phyloP scores from a whole-genome alignment of 2,329 filamentous ascomycete species.

The Escovopsis weberi region DNA sequence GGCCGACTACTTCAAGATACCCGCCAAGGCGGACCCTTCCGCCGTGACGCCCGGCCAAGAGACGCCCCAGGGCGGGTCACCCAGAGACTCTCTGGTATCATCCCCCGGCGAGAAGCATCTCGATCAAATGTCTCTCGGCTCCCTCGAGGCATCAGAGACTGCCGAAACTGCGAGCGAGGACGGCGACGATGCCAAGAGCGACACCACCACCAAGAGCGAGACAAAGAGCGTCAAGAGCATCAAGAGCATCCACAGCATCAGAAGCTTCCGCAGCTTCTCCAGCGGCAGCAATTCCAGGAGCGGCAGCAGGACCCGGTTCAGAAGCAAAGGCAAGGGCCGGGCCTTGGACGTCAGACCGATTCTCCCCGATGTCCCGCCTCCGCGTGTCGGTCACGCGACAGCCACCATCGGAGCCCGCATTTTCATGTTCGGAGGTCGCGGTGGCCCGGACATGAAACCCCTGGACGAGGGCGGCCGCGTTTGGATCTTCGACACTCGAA shows the following conservation, averaged over 20 bases:
- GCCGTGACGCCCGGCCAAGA: constrained; percentile 8
- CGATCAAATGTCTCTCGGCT: constrained; percentile 26
- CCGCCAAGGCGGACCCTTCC: constrained; percentile 32
- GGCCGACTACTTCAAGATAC: constrained; percentile 45
- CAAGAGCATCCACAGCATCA: constrained; percentile 1
- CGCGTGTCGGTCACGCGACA: constrained; percentile 61
- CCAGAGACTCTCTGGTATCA: constrained; percentile 1
- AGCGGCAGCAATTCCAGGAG: constrained; percentile 2
- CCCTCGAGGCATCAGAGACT: constrained; percentile 10
- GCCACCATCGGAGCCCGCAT: constrained; percentile 54
- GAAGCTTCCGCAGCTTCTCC: constrained; percentile 1
- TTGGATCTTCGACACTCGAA: constrained; percentile 59
- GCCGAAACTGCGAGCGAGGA: constrained; percentile 1
- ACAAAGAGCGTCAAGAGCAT: constrained; percentile 1
- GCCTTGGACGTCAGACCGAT: constrained; percentile 13
- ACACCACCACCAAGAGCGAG: not conserved
- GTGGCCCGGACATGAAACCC: constrained; percentile 51
- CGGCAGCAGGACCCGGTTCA: constrained; percentile 3
- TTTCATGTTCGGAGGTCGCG: constrained; percentile 70
- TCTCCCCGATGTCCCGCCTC: constrained; percentile 39
- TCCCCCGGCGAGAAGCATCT: constrained; percentile 19
- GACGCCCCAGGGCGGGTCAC: constrained; percentile 4
- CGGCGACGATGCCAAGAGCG: not conserved
- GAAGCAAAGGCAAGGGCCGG: constrained; percentile 25
- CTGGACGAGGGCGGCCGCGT: constrained; percentile 61